phyloP scores from a whole-genome alignment of 2,329 filamentous ascomycete genomes.

The Colletotrichum horii region DNA sequence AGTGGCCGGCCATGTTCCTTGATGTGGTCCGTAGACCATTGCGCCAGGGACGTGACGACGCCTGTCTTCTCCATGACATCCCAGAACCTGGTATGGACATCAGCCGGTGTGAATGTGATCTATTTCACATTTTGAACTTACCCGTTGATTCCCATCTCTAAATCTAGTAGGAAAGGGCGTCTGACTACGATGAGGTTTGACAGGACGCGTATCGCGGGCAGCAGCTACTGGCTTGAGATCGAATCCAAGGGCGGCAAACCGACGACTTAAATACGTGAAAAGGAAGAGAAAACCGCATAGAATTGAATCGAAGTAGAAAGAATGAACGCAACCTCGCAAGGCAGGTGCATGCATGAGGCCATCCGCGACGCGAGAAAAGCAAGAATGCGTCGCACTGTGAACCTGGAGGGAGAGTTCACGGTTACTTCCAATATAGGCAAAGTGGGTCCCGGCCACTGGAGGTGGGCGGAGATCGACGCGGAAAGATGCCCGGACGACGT shows the following conservation, averaged over 20 bases:
- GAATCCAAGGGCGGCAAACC: neutral
- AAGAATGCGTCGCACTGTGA: neutral
- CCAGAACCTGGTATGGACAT: neutral
- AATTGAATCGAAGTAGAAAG: neutral
- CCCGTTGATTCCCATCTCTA: neutral
- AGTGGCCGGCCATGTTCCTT: neutral
- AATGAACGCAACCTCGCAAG: neutral
- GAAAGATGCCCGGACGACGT: neutral
- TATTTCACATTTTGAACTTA: neutral
- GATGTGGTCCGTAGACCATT: neutral
- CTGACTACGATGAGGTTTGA: neutral
- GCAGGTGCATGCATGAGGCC: neutral
- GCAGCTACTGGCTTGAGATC: neutral
- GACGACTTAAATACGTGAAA: neutral
- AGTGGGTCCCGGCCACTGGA: neutral
- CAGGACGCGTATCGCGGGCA: neutral
- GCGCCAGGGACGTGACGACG: neutral
- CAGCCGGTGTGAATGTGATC: fast-evolving
- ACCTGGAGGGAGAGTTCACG: neutral
- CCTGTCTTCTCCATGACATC: neutral
- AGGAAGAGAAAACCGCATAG: neutral
- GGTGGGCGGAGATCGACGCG: neutral
- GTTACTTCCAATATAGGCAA: neutral
- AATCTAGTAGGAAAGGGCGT: neutral
- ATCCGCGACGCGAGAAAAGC: neutral